phyloP scores from a whole-genome alignment of 2,329 filamentous ascomycete species.

The Domatiomyces globalis region DNA sequence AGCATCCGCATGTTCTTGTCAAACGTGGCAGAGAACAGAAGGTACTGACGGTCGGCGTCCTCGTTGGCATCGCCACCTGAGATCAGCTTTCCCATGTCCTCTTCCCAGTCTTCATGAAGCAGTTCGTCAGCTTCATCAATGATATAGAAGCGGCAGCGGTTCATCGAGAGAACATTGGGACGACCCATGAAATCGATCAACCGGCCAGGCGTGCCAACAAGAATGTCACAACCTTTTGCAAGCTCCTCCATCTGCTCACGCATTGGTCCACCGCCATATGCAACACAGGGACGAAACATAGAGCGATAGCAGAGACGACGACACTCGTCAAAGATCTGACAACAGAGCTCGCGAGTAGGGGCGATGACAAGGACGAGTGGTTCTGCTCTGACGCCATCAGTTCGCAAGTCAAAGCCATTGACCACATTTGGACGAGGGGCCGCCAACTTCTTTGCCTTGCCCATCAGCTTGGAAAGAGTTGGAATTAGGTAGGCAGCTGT shows the following conservation, averaged over 20 bases:
- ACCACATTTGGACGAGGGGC: constrained; percentile 57
- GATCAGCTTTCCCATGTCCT: constrained; percentile 62
- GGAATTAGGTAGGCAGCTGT: constrained; percentile 87
- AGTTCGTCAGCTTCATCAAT: constrained; percentile 96
- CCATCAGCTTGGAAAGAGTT: constrained; percentile 81
- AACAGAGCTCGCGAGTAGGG: constrained; percentile 77
- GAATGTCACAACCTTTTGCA: constrained; percentile 69
- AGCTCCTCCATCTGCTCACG: constrained; percentile 58
- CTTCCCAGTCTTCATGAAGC: constrained; percentile 63
- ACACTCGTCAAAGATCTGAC: constrained; percentile 90
- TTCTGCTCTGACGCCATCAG: constrained; percentile 54
- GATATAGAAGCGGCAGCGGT: constrained; percentile 64
- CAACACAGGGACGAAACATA: constrained; percentile 81
- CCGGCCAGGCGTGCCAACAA: constrained; percentile 79
- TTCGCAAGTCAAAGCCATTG: constrained; percentile 37
- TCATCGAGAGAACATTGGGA: constrained; percentile 53
- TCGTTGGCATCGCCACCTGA: constrained; percentile 66
- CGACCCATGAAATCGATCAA: constrained; percentile 70
- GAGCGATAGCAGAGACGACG: constrained; percentile 87
- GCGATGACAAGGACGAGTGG: constrained; percentile 74
- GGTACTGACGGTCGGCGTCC: constrained; percentile 51
- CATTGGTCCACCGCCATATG: constrained; percentile 72
- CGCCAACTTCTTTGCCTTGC: constrained; percentile 78
- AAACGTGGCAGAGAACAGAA: constrained; percentile 94
- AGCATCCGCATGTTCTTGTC: constrained; percentile 63